Percentiles rank a stretch among this genome's conserved stretches.
Evolutionary conservation across 2,329 filamentous ascomycete species (phyloP).

Genomic region (Endothia cerciana): DNA sequence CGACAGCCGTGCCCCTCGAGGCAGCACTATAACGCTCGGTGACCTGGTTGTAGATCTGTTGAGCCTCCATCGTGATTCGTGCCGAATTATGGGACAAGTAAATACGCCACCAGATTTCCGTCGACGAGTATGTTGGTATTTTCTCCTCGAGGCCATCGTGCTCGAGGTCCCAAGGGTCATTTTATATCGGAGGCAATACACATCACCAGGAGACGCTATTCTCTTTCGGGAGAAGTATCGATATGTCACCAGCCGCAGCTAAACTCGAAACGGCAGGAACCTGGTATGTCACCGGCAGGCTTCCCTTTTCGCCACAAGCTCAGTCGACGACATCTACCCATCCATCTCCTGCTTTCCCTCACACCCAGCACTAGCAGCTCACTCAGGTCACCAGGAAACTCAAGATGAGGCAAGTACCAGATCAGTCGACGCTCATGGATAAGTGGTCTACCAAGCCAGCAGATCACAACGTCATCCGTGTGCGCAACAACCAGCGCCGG

Average conservation of each 20-base stretch:
- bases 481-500: constrained; percentile 56
- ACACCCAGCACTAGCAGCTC: not conserved
- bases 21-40: constrained; percentile 42
- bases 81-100: not conserved
- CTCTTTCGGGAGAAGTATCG: constrained; percentile 7
- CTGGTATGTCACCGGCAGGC: constrained; percentile 33
- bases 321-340: constrained; percentile 24
- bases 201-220: not conserved
- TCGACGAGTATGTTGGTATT: not conserved
- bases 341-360: too few species aligned
- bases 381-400: not conserved
- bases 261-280: constrained; percentile 25
- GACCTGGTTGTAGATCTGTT: constrained; percentile 42
- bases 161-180: not conserved
- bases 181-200: not conserved
- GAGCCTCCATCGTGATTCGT: constrained; percentile 34
- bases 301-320: constrained; percentile 18
- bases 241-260: constrained; percentile 20
- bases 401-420: not conserved
- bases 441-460: constrained; percentile 38
- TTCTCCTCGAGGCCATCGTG: not conserved
- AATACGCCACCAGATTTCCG: not conserved
- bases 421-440: constrained; percentile 9
- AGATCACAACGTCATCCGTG: constrained; percentile 41
- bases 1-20: constrained; percentile 34